phyloP scores from a whole-genome alignment of 177 flowering plant species.

The Vitis hybrid region DNA sequence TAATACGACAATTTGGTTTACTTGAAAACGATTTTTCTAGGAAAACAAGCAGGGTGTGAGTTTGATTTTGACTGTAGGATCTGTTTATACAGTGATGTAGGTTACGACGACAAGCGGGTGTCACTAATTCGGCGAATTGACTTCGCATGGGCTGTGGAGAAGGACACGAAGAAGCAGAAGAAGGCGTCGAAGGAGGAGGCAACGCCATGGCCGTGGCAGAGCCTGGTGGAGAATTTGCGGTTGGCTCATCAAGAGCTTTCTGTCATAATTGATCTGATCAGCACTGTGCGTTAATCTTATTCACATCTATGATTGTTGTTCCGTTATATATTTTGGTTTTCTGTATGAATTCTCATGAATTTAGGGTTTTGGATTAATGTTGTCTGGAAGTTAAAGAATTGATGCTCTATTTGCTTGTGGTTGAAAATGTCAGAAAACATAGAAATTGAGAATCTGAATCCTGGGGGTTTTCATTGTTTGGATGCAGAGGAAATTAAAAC shows the following conservation, averaged over 20 bases:
- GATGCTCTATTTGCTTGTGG: not conserved
- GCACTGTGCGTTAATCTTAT: slow-evolving; percentile 42
- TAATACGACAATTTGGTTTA: too few species aligned
- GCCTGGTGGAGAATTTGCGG: slow-evolving; percentile 80
- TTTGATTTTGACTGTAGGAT: slow-evolving; percentile 1
- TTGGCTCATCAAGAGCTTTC: slow-evolving; percentile 83
- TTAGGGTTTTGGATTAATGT: not conserved
- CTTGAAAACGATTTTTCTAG: not conserved
- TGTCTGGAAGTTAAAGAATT: not conserved
- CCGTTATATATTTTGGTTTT: not conserved
- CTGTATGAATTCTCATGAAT: not conserved
- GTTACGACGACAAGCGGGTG: slow-evolving; percentile 77
- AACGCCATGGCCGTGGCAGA: slow-evolving; percentile 80
- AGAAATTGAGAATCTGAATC: not conserved
- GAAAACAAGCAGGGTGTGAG: not conserved
- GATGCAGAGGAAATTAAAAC: not conserved
- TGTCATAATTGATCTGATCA: slow-evolving; percentile 68
- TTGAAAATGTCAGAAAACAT: not conserved
- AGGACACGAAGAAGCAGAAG: slow-evolving; percentile 73
- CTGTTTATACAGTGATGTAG: slow-evolving; percentile 49
- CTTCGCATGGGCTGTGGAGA: slow-evolving; percentile 86
- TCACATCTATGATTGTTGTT: not conserved
- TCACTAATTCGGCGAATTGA: slow-evolving; percentile 78
- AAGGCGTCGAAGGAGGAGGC: slow-evolving; percentile 48
- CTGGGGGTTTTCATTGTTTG: not conserved